phyloP scores from a whole-genome alignment of 1,284 basidiomycete genomes.

The Stygiomarasmius scandens region DNA sequence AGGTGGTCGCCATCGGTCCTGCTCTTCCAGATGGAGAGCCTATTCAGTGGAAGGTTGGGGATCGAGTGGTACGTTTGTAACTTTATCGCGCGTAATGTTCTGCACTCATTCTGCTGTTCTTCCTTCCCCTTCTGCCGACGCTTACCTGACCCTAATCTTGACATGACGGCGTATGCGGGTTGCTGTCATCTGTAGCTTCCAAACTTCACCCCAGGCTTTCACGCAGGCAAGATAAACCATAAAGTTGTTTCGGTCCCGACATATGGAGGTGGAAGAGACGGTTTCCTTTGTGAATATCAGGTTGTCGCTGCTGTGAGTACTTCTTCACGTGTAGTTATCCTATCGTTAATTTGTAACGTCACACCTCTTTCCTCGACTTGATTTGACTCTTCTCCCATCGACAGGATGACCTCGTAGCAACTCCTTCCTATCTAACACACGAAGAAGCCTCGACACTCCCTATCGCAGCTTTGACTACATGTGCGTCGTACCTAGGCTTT shows the following conservation, averaged over 20 bases:
- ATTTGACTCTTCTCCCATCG: too few species aligned
- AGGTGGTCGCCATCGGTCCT: neutral
- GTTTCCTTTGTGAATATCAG: neutral
- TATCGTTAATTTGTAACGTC: too few species aligned
- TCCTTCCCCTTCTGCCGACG: too few species aligned
- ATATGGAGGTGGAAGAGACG: neutral
- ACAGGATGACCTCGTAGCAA: conserved; percentile 41
- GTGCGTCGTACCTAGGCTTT: neutral
- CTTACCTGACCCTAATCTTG: too few species aligned
- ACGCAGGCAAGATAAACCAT: neutral
- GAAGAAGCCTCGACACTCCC: conserved; percentile 55
- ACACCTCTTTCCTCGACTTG: too few species aligned
- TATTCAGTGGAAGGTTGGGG: conserved; percentile 1
- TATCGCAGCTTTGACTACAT: conserved; percentile 26
- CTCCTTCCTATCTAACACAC: conserved; percentile 50
- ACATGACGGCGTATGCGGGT: too few species aligned
- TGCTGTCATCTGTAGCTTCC: neutral
- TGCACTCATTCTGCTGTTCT: too few species aligned
- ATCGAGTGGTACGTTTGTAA: neutral
- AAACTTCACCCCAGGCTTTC: neutral
- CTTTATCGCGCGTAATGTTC: too few species aligned
- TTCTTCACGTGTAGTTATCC: too few species aligned
- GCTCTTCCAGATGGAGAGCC: neutral
- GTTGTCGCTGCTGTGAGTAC: neutral
- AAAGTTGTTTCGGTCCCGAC: neutral